Conservation (phyloP, 1,284 basidiomycete genomes). For the Ustilago xerochloae region DNA sequence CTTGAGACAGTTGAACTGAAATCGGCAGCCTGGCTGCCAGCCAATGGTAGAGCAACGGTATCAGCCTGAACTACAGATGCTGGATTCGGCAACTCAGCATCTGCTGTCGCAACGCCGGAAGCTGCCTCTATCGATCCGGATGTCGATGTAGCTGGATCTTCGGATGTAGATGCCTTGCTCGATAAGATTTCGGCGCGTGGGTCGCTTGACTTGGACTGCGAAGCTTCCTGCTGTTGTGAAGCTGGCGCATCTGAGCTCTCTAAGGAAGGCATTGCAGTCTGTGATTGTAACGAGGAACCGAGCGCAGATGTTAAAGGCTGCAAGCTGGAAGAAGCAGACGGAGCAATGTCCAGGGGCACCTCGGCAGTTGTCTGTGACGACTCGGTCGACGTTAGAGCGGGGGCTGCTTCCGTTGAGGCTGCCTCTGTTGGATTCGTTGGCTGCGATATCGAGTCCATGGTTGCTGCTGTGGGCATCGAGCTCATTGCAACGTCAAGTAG, state of each 20-base stretch:
- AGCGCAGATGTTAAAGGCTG: not conserved
- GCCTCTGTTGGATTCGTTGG: not conserved
- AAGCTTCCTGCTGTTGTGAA: not conserved
- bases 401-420: not conserved
- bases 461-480: not conserved
- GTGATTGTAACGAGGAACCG: not conserved
- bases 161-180: not conserved
- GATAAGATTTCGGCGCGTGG: not conserved
- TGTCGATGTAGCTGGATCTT: not conserved
- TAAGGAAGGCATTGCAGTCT: not conserved
- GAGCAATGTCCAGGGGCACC: not conserved
- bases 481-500: too few species aligned
- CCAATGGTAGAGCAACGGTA: not conserved
- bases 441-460: slow-evolving; percentile 4
- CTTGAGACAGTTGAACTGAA: not conserved
- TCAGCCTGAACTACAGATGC: not conserved
- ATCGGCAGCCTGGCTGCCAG: too few species aligned
- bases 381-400: not conserved
- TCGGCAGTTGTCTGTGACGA: not conserved
- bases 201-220: not conserved
- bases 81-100: too few species aligned
- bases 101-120: not conserved
- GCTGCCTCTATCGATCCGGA: not conserved
- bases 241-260: not conserved
- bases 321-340: not conserved